A percentile compares a stretch with the other conserved stretches of the same genome.
Evolutionary conservation across 2,329 filamentous ascomycete species (phyloP).

Genomic region (Pyricularia grisea): DNA sequence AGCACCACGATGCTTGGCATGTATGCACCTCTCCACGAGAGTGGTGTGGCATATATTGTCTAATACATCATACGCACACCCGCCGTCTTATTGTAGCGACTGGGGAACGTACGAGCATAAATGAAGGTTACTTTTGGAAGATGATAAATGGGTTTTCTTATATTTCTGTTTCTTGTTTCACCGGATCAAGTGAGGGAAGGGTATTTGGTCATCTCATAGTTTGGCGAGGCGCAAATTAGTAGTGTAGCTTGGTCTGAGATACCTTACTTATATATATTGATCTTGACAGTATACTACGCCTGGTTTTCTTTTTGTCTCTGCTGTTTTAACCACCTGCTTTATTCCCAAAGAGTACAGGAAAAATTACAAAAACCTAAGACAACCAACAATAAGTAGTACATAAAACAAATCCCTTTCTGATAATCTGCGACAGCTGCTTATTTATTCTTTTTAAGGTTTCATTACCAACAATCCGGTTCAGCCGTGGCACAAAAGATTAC

Average conservation of each 20-base stretch:
- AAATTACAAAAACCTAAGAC: no score
- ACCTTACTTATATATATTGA: background rate
- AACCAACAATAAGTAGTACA: no score
- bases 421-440: no score
- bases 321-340: no score
- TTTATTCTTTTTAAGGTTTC: no score
- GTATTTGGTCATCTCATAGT: background rate
- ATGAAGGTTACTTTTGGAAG: background rate
- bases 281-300: background rate
- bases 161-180: background rate
- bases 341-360: no score
- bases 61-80: background rate
- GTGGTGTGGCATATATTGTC: background rate
- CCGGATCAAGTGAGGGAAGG: background rate
- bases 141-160: background rate
- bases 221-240: background rate
- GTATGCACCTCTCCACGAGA: background rate
- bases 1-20: background rate
- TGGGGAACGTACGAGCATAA: background rate
- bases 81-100: background rate
- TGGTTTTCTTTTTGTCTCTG: background rate
- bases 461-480: no score
- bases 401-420: no score
- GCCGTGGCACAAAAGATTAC: no score
- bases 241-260: background rate